These are phyloP conservation scores for Rhexocercosporidium sp. DNA, from an alignment of 2,329 filamentous ascomycete genomes.

Conservation along the genomic window DNA sequence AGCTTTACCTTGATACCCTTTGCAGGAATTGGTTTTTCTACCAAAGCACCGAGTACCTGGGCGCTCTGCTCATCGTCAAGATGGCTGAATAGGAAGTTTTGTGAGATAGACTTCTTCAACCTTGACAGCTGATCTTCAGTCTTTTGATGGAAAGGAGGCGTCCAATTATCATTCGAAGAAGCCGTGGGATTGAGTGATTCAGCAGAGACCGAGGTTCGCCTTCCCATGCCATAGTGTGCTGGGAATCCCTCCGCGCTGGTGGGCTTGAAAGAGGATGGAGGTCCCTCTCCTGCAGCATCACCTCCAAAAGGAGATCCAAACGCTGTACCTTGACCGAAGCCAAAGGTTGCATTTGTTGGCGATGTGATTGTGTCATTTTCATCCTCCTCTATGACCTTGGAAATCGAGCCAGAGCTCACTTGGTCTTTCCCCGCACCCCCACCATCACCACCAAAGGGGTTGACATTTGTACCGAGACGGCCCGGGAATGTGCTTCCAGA, in stretches of 20 bases:
- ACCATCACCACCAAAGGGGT: constrained; percentile 70
- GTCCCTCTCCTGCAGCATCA: constrained; percentile 53
- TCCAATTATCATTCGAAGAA: constrained; percentile 86
- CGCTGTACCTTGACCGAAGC: constrained; percentile 43
- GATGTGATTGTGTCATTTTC: constrained; percentile 77
- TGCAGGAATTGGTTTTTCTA: constrained; percentile 94
- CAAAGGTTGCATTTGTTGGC: constrained; percentile 70
- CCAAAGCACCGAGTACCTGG: constrained; percentile 86
- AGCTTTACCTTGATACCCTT: constrained; percentile 73
- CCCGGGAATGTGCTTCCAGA: constrained; percentile 79
- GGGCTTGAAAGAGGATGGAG: constrained; percentile 47
- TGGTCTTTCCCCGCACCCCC: constrained; percentile 34
- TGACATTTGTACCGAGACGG: constrained; percentile 68
- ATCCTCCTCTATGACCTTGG: constrained; percentile 56
- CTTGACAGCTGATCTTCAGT: constrained; percentile 79
- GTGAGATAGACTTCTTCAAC: constrained; percentile 79
- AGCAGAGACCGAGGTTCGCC: constrained; percentile 94
- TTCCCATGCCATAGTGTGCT: constrained; percentile 89
- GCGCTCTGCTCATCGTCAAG: constrained; percentile 90
- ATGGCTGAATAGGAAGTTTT: constrained; percentile 93
- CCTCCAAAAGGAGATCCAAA: constrained; percentile 48
- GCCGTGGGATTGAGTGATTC: constrained; percentile 92
- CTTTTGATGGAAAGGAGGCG: constrained; percentile 85
- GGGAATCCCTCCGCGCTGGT: constrained; percentile 73
- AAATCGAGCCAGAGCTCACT: constrained; percentile 63